A percentile compares a stretch with the other conserved stretches of the same genome.
These are phyloP conservation scores for Naematelia encephala DNA, from an alignment of 768 basidiomycete species.

Conservation along the genomic window DNA sequence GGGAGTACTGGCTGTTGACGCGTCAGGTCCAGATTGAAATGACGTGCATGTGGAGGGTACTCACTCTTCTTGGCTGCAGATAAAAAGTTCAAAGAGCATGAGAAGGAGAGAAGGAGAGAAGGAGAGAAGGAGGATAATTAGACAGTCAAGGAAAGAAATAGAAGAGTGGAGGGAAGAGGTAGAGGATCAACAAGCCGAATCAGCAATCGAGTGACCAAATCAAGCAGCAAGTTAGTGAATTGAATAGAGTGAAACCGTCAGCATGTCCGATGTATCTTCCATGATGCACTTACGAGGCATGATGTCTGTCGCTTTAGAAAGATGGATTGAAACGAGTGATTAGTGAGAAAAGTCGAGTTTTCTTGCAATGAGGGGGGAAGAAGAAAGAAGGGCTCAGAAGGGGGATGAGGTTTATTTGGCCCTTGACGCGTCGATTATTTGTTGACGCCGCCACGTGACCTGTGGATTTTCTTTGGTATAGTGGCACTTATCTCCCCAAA, in stretches of 20 bases:
- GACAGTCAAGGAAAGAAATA: not conserved
- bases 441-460: not conserved
- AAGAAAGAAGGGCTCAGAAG: conserved; percentile 5
- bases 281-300: conserved; percentile 46
- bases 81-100: not conserved
- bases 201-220: not conserved
- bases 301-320: conserved; percentile 8
- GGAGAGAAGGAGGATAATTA: conserved; percentile 5
- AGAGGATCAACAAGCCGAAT: not conserved
- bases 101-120: conserved; percentile 9
- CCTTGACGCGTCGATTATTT: not conserved
- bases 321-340: conserved; percentile 8
- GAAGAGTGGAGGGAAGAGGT: not conserved
- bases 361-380: not conserved
- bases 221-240: not conserved
- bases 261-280: not conserved
- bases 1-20: conserved; percentile 16
- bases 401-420: not conserved
- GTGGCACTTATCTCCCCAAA: too few species aligned
- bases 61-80: conserved; percentile 43
- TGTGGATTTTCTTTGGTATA: not conserved
- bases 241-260: not conserved
- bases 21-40: conserved; percentile 3
- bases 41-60: conserved; percentile 13
- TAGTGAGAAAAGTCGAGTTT: conserved; percentile 8